Conservation (phyloP, 2,329 filamentous ascomycete species). For the Dactylellina leptospora region DNA sequence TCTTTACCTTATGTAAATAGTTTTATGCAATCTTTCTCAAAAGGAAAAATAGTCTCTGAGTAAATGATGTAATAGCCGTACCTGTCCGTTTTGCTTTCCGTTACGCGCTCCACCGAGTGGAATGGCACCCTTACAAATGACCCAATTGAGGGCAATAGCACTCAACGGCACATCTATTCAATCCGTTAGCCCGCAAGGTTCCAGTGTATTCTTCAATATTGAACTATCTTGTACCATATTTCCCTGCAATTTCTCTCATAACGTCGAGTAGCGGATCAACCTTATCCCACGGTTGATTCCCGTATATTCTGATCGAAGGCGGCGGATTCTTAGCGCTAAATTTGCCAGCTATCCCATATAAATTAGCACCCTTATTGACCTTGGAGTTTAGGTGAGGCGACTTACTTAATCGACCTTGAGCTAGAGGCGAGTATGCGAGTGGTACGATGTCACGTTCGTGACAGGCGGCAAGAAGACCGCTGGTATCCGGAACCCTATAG, state of each 20-base stretch:
- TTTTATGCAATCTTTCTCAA: no score
- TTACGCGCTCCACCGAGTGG: constrained; percentile 62
- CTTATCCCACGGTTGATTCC: constrained; percentile 62
- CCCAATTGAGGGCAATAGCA: constrained; percentile 63
- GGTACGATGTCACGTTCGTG: constrained; percentile 62
- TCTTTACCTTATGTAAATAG: not conserved
- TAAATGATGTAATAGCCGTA: constrained; percentile 47
- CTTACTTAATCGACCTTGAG: constrained; percentile 60
- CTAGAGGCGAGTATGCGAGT: constrained; percentile 62
- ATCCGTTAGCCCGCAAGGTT: not conserved
- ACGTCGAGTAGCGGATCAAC: constrained; percentile 60
- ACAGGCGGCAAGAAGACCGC: constrained; percentile 61
- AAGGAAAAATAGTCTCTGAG: not conserved
- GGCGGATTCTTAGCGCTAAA: constrained; percentile 61
- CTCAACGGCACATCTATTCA: constrained; percentile 52
- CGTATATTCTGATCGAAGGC: constrained; percentile 60
- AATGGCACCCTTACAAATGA: constrained; percentile 62
- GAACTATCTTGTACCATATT: constrained; percentile 59
- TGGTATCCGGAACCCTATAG: constrained; percentile 59
- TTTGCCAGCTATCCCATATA: constrained; percentile 57
- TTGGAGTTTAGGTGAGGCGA: not conserved
- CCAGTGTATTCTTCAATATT: no score
- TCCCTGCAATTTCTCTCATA: constrained; percentile 60
- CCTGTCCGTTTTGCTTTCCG: constrained; percentile 60
- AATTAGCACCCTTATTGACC: not conserved